Evolutionary conservation across 2,329 filamentous ascomycete species (phyloP), one percentile per base, ranked within the genome.

Genomic region (Alternaria dauci): DNA sequence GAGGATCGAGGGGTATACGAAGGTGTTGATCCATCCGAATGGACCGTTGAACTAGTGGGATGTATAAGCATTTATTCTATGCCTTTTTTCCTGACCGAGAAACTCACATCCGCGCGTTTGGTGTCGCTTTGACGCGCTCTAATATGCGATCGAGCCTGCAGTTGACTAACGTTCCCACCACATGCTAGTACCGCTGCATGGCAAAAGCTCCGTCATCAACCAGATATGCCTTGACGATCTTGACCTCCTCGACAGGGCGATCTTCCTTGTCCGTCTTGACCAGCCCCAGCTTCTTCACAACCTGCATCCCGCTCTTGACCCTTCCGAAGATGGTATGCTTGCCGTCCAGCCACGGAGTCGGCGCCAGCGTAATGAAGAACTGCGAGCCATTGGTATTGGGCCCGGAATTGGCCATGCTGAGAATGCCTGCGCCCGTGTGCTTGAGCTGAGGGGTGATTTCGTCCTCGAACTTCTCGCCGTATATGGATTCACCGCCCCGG

Each of bases 241-340:
- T 93, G 55, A 98, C 87, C 70, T 96, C 89, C 70, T 96, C 90
- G 6, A 88, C 80, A 0, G 95, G 95, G 69, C 90, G 83, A 78
- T 98, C 95, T 69, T 94, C 92, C 8, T 81, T 81, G 25, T 88
- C 92, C 1, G 93, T 97, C 82, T 91, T 92, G 51, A 97, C 93
- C 59, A 95, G 77, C 0, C 94, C 95, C 87, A 99, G 91, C 67
- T 93, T 86, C 82, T 92, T 89, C 28, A 98, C 89, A n/a, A 94
- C 85, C 58, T 86, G 84, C 86, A 98, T 88, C 0, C 95, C 95
- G 55, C 81, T 87, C 82, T 91, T 94, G 39, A 99, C 93, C 55
- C 94, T 84, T 1, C 95, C 95, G 76, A 99, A 99, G 68, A 99
- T 96, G 11, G 94, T 96, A 78, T 99, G 94, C 80, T 97, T 97